Evolutionary conservation across 176 grass and related monocot species (phyloP), one percentile per base, ranked within the genome.

Genomic region (maize (Zea mays)): DNA sequence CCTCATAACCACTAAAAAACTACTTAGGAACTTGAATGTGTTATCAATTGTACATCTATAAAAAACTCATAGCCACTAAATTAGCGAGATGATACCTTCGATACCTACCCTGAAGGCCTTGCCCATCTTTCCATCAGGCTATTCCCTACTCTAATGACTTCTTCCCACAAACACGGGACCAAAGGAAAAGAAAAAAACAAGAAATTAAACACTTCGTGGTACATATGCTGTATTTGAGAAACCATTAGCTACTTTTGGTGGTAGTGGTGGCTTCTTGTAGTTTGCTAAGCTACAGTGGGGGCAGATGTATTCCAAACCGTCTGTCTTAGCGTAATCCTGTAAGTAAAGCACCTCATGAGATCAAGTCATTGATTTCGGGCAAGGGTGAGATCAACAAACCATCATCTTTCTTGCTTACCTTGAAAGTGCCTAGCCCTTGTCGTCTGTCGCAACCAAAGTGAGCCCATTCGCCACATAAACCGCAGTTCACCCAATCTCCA

Each of bases 401-500:
- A 36, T 40, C 47, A 15, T 8, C 2, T 8, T 48, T 27, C 0
- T 47, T 42, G 58, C 41, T 33, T 70, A 98, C 96, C 96, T 98
- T 98, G 63, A 98, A 98, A 80, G 92, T 88, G 43, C 89, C 96
- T 0, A 98, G 81, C 8, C 96, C 96, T 74, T 90, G 96, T 43
- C 96, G 80, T 86, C 96, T 87, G 41, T 98, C 96, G 15, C 96
- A 98, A 78, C 96, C 96, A 72, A 98, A 98, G 56, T 98, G 96
- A 7, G 96, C 96, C 96, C 96, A 98, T 90, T 98, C 96, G 15
- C 87, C 92, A 58, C 96, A 98, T 44, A 98, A 83, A 67, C 92
- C 92, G 17, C 96, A 98, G 50, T 98, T 98, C 56, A 98, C 96
- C 96, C 96, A 98, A 72, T 98, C 96, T 38, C 96, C 96, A 64